Evolutionary conservation across 2,329 filamentous ascomycete species (phyloP).

Genomic region (Colletotrichum gloeosporioides): DNA sequence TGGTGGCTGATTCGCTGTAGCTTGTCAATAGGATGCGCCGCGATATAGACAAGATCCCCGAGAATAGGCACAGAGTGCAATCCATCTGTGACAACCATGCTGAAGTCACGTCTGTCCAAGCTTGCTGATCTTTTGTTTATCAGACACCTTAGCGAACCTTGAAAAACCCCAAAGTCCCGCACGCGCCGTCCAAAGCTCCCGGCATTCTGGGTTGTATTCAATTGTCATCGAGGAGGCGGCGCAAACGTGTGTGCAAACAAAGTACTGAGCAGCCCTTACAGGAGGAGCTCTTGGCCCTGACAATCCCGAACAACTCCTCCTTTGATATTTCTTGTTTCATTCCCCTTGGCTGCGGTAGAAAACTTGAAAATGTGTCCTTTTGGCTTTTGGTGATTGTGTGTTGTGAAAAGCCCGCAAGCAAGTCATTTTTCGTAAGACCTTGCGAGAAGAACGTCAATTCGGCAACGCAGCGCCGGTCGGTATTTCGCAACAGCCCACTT

Average conservation of each 20-base stretch:
- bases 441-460: not conserved
- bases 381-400: not conserved
- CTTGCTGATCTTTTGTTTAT: not conserved
- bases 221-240: not conserved
- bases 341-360: not conserved
- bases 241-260: not conserved
- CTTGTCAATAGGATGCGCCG: conserved; percentile 9
- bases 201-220: not conserved
- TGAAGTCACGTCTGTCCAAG: not conserved
- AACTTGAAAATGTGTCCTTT: not conserved
- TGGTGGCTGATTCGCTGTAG: not conserved
- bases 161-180: not conserved
- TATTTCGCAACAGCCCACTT: not conserved
- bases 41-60: not conserved
- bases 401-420: not conserved
- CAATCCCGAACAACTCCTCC: not conserved
- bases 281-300: not conserved
- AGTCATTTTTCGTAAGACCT: not conserved
- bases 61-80: conserved; percentile 3
- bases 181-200: not conserved
- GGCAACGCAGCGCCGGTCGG: not conserved
- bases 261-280: not conserved
- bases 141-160: not conserved
- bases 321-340: not conserved
- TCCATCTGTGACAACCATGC: not conserved